These are phyloP conservation scores for Harringtonia lauricola DNA, from an alignment of 2,329 filamentous ascomycete species.

Conservation along the genomic window DNA sequence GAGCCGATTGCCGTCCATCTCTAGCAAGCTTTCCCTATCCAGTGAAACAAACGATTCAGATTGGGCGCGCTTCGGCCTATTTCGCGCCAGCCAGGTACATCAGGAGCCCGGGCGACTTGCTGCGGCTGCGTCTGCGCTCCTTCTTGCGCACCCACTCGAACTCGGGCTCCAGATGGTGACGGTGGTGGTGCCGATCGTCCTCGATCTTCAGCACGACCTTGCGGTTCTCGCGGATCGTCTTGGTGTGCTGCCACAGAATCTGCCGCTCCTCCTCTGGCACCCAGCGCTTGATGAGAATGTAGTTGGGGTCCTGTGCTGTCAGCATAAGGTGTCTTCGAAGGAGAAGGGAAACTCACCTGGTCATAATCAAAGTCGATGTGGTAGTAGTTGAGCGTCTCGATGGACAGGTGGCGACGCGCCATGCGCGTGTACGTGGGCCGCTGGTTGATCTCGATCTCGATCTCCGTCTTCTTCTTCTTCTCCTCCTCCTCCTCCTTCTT, in stretches of 20 bases:
- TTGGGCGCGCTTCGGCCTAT: too few species aligned
- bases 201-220: conserved; percentile 36
- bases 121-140: conserved; percentile 42
- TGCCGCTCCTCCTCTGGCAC: conserved; percentile 62
- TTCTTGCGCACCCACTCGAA: conserved; percentile 50
- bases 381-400: conserved; percentile 47
- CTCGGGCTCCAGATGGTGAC: conserved; percentile 26
- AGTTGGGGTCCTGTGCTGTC: conserved; percentile 50
- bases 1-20: too few species aligned
- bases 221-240: conserved; percentile 46
- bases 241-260: conserved; percentile 61
- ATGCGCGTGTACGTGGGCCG: conserved; percentile 50
- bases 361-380: conserved; percentile 49
- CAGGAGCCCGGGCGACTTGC: conserved; percentile 44
- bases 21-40: too few species aligned
- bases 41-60: too few species aligned
- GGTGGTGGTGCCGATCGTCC: conserved; percentile 30
- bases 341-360: conserved; percentile 26
- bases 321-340: conserved; percentile 14
- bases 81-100: conserved; percentile 44
- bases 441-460: conserved; percentile 9
- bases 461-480: conserved; percentile 10
- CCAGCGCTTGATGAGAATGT: conserved; percentile 60
- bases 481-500: conserved; percentile 26
- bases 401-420: conserved; percentile 47